These are phyloP conservation scores for Eucommia ulmoides DNA, from an alignment of 257 asterid genomes.

Conservation along the genomic window DNA sequence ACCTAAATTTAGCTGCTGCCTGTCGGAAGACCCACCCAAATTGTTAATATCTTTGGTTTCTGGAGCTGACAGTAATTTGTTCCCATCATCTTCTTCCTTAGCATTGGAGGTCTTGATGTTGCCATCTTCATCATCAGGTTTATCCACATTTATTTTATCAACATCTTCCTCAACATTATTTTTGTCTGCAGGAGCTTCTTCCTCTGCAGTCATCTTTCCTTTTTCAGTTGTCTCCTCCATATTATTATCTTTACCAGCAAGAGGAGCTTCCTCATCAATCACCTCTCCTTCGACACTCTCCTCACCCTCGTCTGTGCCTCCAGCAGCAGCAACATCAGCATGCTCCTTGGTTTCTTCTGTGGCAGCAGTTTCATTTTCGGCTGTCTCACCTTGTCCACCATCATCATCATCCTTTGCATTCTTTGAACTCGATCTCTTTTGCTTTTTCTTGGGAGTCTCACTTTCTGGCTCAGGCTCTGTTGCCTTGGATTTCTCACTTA, in stretches of 20 bases:
- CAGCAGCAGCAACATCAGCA: constrained; percentile 1
- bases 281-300: constrained; percentile 11
- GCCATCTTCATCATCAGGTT: background rate
- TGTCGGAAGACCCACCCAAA: background rate
- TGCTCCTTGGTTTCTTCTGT: constrained; percentile 11
- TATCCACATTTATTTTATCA: background rate
- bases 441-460: constrained; percentile 37
- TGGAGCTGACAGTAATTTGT: background rate
- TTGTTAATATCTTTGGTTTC: constrained; percentile 1
- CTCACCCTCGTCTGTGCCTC: constrained; percentile 7
- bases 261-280: constrained; percentile 8
- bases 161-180: background rate
- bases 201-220: constrained; percentile 12
- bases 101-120: background rate
- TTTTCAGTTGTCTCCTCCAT: constrained; percentile 10
- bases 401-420: constrained; percentile 17
- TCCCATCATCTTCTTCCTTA: constrained; percentile 2
- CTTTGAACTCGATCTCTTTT: constrained; percentile 16
- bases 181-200: constrained; percentile 7
- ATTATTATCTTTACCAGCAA: constrained; percentile 9
- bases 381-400: constrained; percentile 14
- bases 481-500: constrained; percentile 41
- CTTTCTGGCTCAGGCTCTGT: constrained; percentile 19
- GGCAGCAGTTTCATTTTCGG: constrained; percentile 16
- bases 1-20: background rate